Conservation (phyloP, 176 grass and related monocot genomes). For the Musa schizocarpa region DNA sequence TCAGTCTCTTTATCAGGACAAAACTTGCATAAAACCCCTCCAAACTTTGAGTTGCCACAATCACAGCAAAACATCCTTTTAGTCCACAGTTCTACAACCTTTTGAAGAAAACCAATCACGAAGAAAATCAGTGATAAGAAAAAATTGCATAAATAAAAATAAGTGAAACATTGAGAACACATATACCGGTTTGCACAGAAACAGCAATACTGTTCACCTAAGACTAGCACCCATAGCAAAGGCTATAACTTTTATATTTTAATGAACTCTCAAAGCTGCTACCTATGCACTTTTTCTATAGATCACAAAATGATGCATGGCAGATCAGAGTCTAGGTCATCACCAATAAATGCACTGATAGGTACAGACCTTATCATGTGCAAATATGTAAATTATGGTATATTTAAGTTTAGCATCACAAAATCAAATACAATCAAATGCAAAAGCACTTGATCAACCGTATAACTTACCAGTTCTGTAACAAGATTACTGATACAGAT, state of each 20-base stretch:
- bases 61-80: constrained; percentile 88
- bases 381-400: too few species aligned
- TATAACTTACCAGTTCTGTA: background rate
- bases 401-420: background rate
- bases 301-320: too few species aligned
- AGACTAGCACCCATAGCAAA: too few species aligned
- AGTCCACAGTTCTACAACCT: constrained; percentile 97
- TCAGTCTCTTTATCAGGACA: constrained; percentile 59
- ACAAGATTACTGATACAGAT: too few species aligned
- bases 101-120: background rate
- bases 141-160: background rate
- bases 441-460: background rate
- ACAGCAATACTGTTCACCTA: background rate
- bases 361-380: too few species aligned
- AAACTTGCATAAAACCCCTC: constrained; percentile 64
- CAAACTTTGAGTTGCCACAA: constrained; percentile 91
- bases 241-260: too few species aligned
- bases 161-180: background rate
- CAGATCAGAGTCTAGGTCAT: too few species aligned
- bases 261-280: too few species aligned
- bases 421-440: background rate
- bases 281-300: too few species aligned
- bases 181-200: background rate
- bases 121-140: background rate
- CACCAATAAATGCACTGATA: too few species aligned